Base-by-base conservation (phyloP, 257 asterid species). In the Salvia miltiorrhiza region DNA sequence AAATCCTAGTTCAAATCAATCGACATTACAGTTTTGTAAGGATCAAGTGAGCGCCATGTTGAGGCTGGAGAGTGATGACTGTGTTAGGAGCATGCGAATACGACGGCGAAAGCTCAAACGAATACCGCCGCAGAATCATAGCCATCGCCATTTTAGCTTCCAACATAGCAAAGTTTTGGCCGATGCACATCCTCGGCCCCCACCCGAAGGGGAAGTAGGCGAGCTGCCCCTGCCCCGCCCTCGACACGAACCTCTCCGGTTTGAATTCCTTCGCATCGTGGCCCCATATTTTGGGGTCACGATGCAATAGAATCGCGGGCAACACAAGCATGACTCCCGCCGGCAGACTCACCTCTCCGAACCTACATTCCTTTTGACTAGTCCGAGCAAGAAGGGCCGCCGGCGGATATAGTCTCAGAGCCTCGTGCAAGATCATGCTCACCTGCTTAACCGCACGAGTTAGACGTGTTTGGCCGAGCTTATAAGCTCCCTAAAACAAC, bases 91-190 rank as follows among this genome's bases (percentile, higher is more conserved):
- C 79, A 40, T 80, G 76, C 4, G 73, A 13, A 28, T 80, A 80
- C 8, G 81, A 80, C 0, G 84, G 69, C 26, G 84, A 80, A 0
- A 80, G 74, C 24, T 69, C 49, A 7, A 80, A 69, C 0, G 79
- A 68, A 20, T 44, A 80, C 1, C 13, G 56, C 57, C 49, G 78
- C 39, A 79, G 78, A 53, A 53, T 53, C 62, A 55, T n/a, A 2
- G 62, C 21, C 41, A 55, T 1, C 62, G 20, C 23, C 40, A 28
- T 14, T 1, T 55, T 55, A 9, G 62, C 41, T 9, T 55, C 62
- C 20, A n/a, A 3, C 40, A 55, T 55, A 14, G 59, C 33, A 12
- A 53, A 53, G 0, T 23, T 53, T n/a, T 53, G 59, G 2, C 30
- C 59, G 0, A 55, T 7, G 20, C 62, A 55, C 0, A 55, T 55